Conservation (phyloP, 2,329 filamentous ascomycete species). For the Zalaria obscura region DNA sequence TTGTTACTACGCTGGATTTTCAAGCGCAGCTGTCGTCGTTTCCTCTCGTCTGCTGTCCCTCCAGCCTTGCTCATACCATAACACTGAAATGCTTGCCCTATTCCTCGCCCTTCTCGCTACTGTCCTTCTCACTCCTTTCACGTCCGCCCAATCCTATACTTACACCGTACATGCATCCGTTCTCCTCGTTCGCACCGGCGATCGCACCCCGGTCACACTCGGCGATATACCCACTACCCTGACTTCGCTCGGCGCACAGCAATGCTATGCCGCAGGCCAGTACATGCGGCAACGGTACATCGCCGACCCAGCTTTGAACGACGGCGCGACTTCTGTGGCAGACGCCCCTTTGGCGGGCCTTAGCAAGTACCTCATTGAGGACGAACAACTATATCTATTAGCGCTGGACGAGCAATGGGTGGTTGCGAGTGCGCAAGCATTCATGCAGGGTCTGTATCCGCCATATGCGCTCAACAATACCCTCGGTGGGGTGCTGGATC, state of each 20-base stretch:
- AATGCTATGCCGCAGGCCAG: constrained; percentile 35
- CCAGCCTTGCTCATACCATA: too few relatives aligned
- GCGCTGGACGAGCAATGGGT: constrained; percentile 33
- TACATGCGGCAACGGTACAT: constrained; percentile 41
- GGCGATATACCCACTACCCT: constrained; percentile 22
- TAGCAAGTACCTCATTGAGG: constrained; percentile 27
- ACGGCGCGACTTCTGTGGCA: constrained; percentile 7
- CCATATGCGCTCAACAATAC: constrained; percentile 24
- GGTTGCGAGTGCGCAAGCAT: constrained; percentile 42
- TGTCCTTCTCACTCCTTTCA: constrained; percentile 6
- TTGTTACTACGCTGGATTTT: too few relatives aligned
- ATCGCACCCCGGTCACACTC: constrained; percentile 35
- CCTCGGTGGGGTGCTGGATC: constrained; percentile 16
- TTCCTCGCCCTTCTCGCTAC: background rate
- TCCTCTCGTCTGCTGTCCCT: too few relatives aligned
- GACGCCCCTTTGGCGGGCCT: constrained; percentile 30
- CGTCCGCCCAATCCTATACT: constrained; percentile 8
- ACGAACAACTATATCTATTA: constrained; percentile 32
- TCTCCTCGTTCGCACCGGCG: constrained; percentile 40
- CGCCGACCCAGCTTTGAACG: constrained; percentile 2
- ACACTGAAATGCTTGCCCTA: background rate
- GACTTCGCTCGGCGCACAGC: constrained; percentile 41
- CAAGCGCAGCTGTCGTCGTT: too few relatives aligned
- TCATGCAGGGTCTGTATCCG: constrained; percentile 48
- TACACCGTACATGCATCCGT: constrained; percentile 34